Percentiles rank a stretch among this genome's conserved stretches.
phyloP scores from a whole-genome alignment of 2,329 filamentous ascomycete species.

The Monosporascus sp. region DNA sequence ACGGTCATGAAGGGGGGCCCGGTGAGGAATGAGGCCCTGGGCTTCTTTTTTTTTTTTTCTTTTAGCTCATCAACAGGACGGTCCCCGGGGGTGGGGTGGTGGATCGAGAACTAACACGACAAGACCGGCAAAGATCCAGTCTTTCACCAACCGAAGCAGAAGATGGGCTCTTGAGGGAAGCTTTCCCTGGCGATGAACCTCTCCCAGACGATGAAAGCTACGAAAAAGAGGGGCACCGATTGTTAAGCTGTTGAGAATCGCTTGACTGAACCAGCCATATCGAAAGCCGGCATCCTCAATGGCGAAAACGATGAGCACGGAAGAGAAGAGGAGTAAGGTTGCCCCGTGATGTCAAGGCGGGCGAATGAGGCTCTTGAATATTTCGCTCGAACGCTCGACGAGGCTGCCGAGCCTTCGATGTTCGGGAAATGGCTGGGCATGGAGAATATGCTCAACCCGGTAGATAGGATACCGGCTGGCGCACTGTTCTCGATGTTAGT shows the following conservation, averaged over 20 bases:
- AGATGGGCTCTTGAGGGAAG: conserved; percentile 27
- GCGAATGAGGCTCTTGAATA: conserved; percentile 18
- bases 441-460: conserved; percentile 18
- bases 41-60: no score
- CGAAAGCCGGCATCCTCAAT: conserved; percentile 38
- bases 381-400: conserved; percentile 11
- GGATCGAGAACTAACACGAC: conserved; percentile 24
- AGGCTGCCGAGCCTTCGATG: conserved; percentile 7
- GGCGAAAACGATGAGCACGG: conserved; percentile 40
- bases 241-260: conserved; percentile 28
- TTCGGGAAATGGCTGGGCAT: conserved; percentile 25
- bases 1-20: conserved; percentile 30
- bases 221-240: conserved; percentile 18
- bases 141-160: conserved; percentile 28
- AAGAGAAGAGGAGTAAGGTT: conserved; percentile 33
- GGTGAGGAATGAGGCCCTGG: conserved; percentile 25
- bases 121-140: conserved; percentile 25
- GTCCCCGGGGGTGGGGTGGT: background rate
- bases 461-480: conserved; percentile 23
- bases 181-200: conserved; percentile 12
- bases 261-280: conserved; percentile 36
- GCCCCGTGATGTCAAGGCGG: conserved; percentile 28
- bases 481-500: conserved; percentile 18
- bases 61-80: conserved; percentile 3
- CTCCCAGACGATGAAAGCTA: conserved; percentile 28